Evolutionary conservation across 2,329 filamentous ascomycete species (phyloP).

Genomic region (Zymoseptoria brevis): DNA sequence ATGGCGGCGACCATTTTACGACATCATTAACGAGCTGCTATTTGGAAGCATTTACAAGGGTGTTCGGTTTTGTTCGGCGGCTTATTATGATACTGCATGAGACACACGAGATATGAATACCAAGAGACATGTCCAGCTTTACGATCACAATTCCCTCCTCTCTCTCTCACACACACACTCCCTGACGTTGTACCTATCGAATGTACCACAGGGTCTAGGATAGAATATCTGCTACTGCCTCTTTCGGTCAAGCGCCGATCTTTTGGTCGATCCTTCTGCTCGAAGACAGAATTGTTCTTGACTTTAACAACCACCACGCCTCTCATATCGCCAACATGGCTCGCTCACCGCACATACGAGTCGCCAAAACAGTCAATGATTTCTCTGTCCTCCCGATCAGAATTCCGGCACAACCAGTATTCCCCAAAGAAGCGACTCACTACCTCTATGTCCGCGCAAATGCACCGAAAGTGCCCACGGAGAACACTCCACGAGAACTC

Average conservation of each 20-base stretch:
- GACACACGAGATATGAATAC: neutral
- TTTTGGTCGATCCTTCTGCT: neutral
- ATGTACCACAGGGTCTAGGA: neutral
- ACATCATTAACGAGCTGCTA: neutral
- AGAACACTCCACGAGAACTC: conserved; percentile 67
- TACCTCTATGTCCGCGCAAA: conserved; percentile 83
- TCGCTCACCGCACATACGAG: conserved; percentile 12
- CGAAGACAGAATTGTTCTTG: neutral
- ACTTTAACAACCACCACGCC: neutral
- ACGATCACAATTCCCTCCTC: neutral
- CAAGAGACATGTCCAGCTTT: neutral
- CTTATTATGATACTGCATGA: neutral
- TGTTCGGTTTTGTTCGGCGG: neutral
- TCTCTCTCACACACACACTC: neutral
- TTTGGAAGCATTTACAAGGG: neutral
- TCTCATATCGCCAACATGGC: conserved; percentile 1
- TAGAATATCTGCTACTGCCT: neutral
- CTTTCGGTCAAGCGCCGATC: neutral
- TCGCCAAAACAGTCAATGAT: conserved; percentile 41
- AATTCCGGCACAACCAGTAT: conserved; percentile 57
- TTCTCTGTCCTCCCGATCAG: conserved; percentile 64
- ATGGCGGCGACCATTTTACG: neutral
- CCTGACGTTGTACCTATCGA: neutral
- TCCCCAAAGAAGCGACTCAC: conserved; percentile 58
- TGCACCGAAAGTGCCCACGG: conserved; percentile 66